Evolutionary conservation across 192 early-diverging fungal genomes (phyloP), one percentile per base, ranked within the genome.

Genomic region (Backusella parvicylindrica): DNA sequence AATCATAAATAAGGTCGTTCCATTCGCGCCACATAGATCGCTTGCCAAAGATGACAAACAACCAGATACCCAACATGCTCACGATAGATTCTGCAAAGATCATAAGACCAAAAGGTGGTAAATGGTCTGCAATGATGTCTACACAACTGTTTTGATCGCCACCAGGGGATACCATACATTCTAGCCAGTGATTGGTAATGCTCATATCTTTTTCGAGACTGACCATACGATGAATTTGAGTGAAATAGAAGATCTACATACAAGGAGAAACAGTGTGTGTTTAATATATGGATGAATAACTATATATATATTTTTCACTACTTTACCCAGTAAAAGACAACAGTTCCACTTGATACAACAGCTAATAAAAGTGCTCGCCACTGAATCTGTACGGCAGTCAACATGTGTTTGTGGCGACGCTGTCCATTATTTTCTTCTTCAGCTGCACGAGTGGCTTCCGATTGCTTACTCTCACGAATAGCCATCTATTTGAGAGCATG

Each of bases 361-460:
- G 85, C 85, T 37, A 88, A 73, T 65, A 88, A 53, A 26, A 86
- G 77, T 8, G 85, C 86, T 23, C 86, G 83, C 86, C 86, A 88
- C 56, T 88, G 86, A 21, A 88, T 88, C 41, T 73, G 70, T 50
- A 88, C 79, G 12, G 85, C 84, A 64, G 78, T 79, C 64, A 88
- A 75, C 4, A 88, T 82, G 68, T 85, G 86, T 30, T 80, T 82
- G 50, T 80, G 79, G 23, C 81, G 82, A 18, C 82, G 66, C 71
- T 49, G 77, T 79, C 16, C 40, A 35, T 71, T 47, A 1, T 6
- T 18, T 21, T 47, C 40, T 68, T n/a, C 66, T 18, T 37, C 43
- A 4, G 60, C 35, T 38, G 71, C 32, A 28, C 35, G 71, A 15
- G 32, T 18, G 8, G 33, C 50, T 16, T 81, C 80, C 8, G 76